Base-by-base conservation (phyloP, 495 filamentous ascomycete genomes). In the Penicillium longicatenatum region DNA sequence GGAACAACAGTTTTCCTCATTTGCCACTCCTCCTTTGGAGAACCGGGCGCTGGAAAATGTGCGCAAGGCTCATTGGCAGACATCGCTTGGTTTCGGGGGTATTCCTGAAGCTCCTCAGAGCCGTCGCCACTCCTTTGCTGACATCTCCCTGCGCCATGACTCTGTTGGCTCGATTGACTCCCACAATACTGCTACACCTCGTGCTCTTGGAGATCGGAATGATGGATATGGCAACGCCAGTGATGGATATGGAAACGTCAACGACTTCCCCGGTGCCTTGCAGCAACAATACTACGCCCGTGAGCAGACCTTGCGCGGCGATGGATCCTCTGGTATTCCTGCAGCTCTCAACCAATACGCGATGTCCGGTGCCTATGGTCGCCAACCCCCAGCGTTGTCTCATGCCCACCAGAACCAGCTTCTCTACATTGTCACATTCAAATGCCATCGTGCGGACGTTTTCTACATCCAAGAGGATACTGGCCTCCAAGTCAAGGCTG, bases 381-480 rank as follows among this genome's bases (percentile, higher is more conserved):
- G 80, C 50, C 74, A 80, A 60, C 75, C 87, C 81, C 80, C 89
- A 75, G 68, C 81, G 73, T 52, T 83, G 80, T 62, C 78, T 69
- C 90, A 90, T 64, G 84, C 86, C 8, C 87, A 88, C 55, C 87
- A 88, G 58, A 90, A 89, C 60, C 90, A 94, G 69, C 80, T 89
- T n/a, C 76, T 97, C 33, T 93, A 92, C 70, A 87, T 98, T 43
- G 93, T 98, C 22, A 87, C 92, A 3, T 98, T 98, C 80, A 98
- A 98, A 67, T 96, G 92, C 67, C 87, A 88, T 21, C 86, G 94
- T 54, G 91, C 92, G 44, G 95, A 97, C 64, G 91, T 98, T 19
- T 98, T 97, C 70, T 97, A 96, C 70, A 89, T 97, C 52, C 92
- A 94, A 70, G 92, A 97, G 70, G 92, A 92, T 44, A 97, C 92